These are phyloP conservation scores for Aspergillus aculeatinus DNA, from an alignment of 2,329 filamentous ascomycete species.

Conservation along the genomic window DNA sequence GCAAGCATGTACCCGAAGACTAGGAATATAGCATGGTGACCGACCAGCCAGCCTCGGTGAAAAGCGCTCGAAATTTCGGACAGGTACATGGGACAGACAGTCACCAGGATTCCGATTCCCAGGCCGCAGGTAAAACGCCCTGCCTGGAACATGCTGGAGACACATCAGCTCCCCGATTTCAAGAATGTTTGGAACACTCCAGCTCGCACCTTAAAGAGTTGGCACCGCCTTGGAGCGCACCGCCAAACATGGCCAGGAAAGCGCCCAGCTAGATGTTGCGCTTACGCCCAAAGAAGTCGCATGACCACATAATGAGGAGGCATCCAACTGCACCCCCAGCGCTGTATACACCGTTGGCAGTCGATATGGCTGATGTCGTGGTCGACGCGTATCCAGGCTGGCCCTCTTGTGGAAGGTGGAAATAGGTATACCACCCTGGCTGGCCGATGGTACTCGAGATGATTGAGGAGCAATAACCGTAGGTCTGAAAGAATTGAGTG, in stretches of 20 bases:
- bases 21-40: constrained; percentile 49
- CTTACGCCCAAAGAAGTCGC: constrained; percentile 46
- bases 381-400: constrained; percentile 47
- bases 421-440: constrained; percentile 53
- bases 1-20: constrained; percentile 50
- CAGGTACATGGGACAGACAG: constrained; percentile 48
- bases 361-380: constrained; percentile 50
- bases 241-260: constrained; percentile 47
- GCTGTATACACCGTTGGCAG: constrained; percentile 51
- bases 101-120: constrained; percentile 45
- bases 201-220: constrained; percentile 42
- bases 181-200: not conserved
- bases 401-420: constrained; percentile 46
- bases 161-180: constrained; percentile 4
- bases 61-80: constrained; percentile 45
- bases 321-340: constrained; percentile 50
- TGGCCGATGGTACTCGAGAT: constrained; percentile 55
- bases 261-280: constrained; percentile 50
- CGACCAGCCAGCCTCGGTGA: constrained; percentile 47
- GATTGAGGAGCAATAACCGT: constrained; percentile 53
- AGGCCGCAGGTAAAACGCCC: constrained; percentile 46
- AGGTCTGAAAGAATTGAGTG: constrained; percentile 39
- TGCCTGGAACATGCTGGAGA: constrained; percentile 46
- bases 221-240: constrained; percentile 49
- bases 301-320: constrained; percentile 53